Evolutionary conservation across 2,329 filamentous ascomycete species (phyloP).

Genomic region (Alternaria gaisen): DNA sequence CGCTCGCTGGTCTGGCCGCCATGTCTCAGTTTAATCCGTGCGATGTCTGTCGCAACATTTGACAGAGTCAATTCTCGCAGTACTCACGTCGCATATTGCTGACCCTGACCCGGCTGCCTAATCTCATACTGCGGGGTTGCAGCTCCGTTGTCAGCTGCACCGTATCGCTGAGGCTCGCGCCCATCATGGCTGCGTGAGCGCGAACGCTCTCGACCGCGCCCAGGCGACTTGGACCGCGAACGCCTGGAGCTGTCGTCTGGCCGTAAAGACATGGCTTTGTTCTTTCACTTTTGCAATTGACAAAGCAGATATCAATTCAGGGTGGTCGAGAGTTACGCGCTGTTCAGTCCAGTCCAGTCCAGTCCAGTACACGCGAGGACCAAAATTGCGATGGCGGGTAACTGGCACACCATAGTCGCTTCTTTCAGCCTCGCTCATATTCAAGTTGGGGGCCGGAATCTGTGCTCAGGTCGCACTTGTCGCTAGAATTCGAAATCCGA

Average conservation of each 20-base stretch:
- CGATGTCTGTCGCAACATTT: constrained; percentile 7
- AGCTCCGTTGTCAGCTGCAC: constrained; percentile 37
- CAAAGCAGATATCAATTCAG: constrained; percentile 1
- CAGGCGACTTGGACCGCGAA: constrained; percentile 55
- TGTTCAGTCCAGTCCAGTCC: not conserved
- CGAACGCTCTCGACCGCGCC: constrained; percentile 49
- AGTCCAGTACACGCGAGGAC: constrained; percentile 8
- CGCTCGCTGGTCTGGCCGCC: constrained; percentile 40
- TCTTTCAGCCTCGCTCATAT: constrained; percentile 20
- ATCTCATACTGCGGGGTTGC: constrained; percentile 52
- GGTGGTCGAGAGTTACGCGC: constrained; percentile 10
- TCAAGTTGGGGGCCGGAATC: constrained; percentile 24
- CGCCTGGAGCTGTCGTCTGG: constrained; percentile 54
- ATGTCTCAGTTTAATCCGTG: constrained; percentile 40
- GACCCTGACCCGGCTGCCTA: constrained; percentile 47
- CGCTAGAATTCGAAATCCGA: not conserved
- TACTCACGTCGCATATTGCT: constrained; percentile 48
- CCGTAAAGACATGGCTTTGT: constrained; percentile 51
- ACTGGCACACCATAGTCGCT: constrained; percentile 21
- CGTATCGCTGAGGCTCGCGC: constrained; percentile 47
- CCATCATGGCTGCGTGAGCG: constrained; percentile 53
- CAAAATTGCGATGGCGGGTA: constrained; percentile 32
- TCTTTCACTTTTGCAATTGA: not conserved
- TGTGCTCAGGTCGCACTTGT: not conserved
- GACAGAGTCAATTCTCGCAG: constrained; percentile 3